These are phyloP conservation scores for Pythium guiyangense DNA, from an alignment of 352 stramenopile species.

Conservation along the genomic window DNA sequence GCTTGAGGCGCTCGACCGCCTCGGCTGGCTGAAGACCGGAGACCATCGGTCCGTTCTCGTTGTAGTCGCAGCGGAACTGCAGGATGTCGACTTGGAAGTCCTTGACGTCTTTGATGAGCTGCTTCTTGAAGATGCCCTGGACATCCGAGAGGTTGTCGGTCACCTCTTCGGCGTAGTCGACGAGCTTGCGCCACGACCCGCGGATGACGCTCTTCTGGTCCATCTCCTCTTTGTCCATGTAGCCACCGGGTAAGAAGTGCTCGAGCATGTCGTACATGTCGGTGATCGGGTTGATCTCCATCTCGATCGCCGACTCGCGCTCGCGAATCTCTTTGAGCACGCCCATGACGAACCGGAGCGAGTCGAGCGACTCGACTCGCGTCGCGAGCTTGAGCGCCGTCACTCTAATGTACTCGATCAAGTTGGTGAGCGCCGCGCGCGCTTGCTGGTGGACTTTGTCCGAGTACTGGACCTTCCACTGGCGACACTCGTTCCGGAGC, in stretches of 20 bases:
- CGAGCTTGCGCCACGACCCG: slow-evolving; percentile 80
- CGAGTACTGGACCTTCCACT: slow-evolving; percentile 86
- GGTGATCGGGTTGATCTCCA: slow-evolving; percentile 85
- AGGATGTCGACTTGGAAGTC: slow-evolving; percentile 71
- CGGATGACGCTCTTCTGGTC: slow-evolving; percentile 88
- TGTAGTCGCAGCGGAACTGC: slow-evolving; percentile 68
- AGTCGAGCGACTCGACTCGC: slow-evolving; percentile 64
- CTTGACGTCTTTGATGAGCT: slow-evolving; percentile 86
- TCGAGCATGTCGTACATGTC: slow-evolving; percentile 91
- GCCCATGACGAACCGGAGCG: slow-evolving; percentile 80
- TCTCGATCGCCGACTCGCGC: slow-evolving; percentile 84
- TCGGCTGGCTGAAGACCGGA: slow-evolving; percentile 73
- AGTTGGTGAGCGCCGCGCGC: slow-evolving; percentile 44
- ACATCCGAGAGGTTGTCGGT: slow-evolving; percentile 82
- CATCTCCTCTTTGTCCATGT: slow-evolving; percentile 89
- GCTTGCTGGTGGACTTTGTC: slow-evolving; percentile 81
- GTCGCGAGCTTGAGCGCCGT: slow-evolving; percentile 69
- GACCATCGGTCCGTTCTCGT: slow-evolving; percentile 61
- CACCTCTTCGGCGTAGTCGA: slow-evolving; percentile 87
- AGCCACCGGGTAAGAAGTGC: slow-evolving; percentile 77
- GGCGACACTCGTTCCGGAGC: slow-evolving; percentile 75
- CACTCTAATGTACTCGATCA: slow-evolving; percentile 79
- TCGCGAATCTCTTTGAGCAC: slow-evolving; percentile 83
- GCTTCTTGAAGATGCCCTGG: slow-evolving; percentile 88
- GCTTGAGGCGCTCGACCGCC: slow-evolving; percentile 78